A percentile compares a stretch with the other conserved stretches of the same genome.
Evolutionary conservation across 176 grass and related monocot species (phyloP).

Genomic region (Oryza longistaminata): DNA sequence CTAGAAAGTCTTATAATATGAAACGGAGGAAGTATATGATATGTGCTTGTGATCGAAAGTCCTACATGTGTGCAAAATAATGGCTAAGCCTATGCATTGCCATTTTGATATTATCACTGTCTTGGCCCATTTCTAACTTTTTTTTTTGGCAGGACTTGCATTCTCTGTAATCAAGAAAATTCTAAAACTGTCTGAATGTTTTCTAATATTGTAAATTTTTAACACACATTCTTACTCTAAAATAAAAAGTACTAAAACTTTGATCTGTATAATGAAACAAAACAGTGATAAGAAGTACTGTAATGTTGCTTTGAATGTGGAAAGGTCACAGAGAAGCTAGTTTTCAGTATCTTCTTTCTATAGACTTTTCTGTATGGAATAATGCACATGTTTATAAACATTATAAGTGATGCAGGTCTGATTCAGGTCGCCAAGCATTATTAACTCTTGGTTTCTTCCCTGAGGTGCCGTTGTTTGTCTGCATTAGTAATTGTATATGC

Average conservation of each 20-base stretch:
- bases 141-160: background rate
- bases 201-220: constrained; percentile 12
- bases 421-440: constrained; percentile 92
- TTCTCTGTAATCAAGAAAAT: constrained; percentile 10
- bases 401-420: constrained; percentile 61
- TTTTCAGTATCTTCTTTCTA: constrained; percentile 24
- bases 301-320: background rate
- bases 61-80: constrained; percentile 29
- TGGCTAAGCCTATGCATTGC: background rate
- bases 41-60: background rate
- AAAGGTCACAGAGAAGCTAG: background rate
- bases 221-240: background rate
- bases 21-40: background rate
- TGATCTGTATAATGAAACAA: constrained; percentile 18
- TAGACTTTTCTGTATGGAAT: constrained; percentile 1
- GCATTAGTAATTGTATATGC: constrained; percentile 30
- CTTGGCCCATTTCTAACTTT: background rate
- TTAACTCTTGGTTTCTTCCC: constrained; percentile 75
- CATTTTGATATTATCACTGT: constrained; percentile 8
- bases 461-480: constrained; percentile 58
- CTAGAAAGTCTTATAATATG: too few species aligned
- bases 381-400: constrained; percentile 32
- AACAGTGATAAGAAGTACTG: background rate
- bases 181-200: constrained; percentile 4
- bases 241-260: constrained; percentile 6